These are phyloP conservation scores for Penicillium atrosanguineum DNA, from an alignment of 495 filamentous ascomycete genomes.

Conservation along the genomic window DNA sequence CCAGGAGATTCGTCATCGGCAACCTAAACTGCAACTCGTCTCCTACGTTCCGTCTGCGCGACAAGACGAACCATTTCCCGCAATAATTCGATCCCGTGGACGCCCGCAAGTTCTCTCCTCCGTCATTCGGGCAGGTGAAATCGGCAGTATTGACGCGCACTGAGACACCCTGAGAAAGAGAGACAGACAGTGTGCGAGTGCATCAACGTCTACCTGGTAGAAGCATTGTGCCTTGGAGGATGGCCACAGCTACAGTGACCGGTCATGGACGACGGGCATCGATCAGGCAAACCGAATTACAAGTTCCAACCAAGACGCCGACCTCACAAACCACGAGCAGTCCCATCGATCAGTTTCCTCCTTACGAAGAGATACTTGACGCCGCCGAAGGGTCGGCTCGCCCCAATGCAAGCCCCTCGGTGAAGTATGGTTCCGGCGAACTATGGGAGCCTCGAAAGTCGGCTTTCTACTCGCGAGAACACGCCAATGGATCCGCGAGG, in stretches of 20 bases:
- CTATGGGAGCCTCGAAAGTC: slow-evolving; percentile 40
- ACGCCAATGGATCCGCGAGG: slow-evolving; percentile 41
- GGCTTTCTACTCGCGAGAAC: slow-evolving; percentile 30
- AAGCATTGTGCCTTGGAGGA: slow-evolving; percentile 14
- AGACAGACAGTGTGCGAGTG: neutral
- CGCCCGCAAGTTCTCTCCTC: neutral
- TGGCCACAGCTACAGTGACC: slow-evolving; percentile 46
- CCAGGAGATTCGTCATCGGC: slow-evolving; percentile 39
- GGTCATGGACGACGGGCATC: slow-evolving; percentile 46
- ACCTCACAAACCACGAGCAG: slow-evolving; percentile 35
- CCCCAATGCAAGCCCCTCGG: slow-evolving; percentile 24
- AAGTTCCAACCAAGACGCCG: slow-evolving; percentile 28
- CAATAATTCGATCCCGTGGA: neutral
- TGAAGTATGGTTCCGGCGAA: slow-evolving; percentile 35
- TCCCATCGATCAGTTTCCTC: slow-evolving; percentile 44
- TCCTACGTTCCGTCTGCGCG: neutral
- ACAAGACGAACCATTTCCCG: neutral
- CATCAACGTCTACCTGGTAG: slow-evolving; percentile 5
- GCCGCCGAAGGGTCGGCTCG: slow-evolving; percentile 23
- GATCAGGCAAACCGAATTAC: slow-evolving; percentile 41
- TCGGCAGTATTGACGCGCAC: neutral
- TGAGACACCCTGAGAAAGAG: neutral
- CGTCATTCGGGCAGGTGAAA: neutral
- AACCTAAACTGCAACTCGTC: slow-evolving; percentile 5
- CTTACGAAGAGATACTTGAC: slow-evolving; percentile 39